phyloP scores from a whole-genome alignment of 129 eudicot genomes.

The Glebionis coronaria region DNA sequence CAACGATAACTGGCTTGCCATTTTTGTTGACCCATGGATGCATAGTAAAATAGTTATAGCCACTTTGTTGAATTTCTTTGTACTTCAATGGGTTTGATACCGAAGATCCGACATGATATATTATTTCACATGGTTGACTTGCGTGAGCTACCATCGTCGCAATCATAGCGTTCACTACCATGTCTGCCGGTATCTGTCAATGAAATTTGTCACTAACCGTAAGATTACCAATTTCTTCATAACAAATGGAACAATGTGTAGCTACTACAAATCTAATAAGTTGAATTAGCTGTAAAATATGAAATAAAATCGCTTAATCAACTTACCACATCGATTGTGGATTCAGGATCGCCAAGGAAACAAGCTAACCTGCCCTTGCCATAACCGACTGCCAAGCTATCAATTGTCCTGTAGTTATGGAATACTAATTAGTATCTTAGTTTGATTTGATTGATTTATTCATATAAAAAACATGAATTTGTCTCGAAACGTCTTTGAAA shows the following conservation, averaged over 20 bases:
- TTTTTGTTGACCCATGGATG: constrained; percentile 39
- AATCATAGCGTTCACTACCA: constrained; percentile 54
- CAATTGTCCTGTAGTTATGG: constrained; percentile 42
- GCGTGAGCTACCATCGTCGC: constrained; percentile 44
- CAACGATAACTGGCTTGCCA: constrained; percentile 45
- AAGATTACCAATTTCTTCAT: too few species aligned
- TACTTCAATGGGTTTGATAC: constrained; percentile 41
- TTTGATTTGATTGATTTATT: background rate
- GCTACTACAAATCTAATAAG: too few species aligned
- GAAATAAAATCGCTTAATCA: background rate
- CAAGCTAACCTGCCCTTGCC: constrained; percentile 44
- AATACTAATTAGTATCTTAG: background rate
- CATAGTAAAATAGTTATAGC: constrained; percentile 33
- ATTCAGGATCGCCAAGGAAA: constrained; percentile 46
- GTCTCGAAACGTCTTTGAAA: background rate
- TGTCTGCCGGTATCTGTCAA: constrained; percentile 52
- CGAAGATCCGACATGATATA: constrained; percentile 58
- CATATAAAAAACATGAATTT: background rate
- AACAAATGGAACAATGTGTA: background rate
- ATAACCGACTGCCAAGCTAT: constrained; percentile 45
- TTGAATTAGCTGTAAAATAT: background rate
- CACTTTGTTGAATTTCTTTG: constrained; percentile 23
- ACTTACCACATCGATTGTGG: constrained; percentile 37
- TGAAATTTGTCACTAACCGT: background rate
- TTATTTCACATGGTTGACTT: constrained; percentile 23